Conservation (phyloP, 139 green algal genomes). For the Tetradesmus obliquus region DNA sequence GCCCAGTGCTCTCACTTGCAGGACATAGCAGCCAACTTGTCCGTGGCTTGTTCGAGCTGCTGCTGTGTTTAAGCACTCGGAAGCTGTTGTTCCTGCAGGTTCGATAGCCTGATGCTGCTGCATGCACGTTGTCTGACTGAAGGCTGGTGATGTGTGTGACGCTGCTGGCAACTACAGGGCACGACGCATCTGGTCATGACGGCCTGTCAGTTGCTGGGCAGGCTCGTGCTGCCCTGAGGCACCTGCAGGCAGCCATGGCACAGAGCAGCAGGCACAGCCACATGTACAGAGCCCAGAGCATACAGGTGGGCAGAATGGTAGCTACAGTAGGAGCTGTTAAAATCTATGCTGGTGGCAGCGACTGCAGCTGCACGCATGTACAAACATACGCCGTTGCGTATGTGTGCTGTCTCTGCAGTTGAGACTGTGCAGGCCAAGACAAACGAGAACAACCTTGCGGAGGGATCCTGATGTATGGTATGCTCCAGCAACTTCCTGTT, state of each 20-base stretch:
- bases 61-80: not conserved
- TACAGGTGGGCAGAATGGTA: not conserved
- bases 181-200: not conserved
- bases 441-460: not conserved
- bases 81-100: not conserved
- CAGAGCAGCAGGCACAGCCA: not conserved
- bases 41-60: not conserved
- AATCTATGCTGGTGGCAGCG: too few species aligned
- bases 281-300: conserved; percentile 27
- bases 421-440: too few species aligned
- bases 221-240: not conserved
- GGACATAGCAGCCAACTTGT: too few species aligned
- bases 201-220: not conserved
- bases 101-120: too few species aligned
- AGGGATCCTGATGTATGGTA: too few species aligned
- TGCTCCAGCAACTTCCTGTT: too few species aligned
- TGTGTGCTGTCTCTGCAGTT: too few species aligned
- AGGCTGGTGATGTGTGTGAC: not conserved
- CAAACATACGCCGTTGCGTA: too few species aligned
- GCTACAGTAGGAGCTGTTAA: not conserved
- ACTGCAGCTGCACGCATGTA: not conserved
- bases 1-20: too few species aligned
- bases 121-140: not conserved
- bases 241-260: conserved; percentile 18
- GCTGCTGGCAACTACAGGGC: not conserved